Evolutionary conservation across 768 basidiomycete species (phyloP).

Genomic region (Tricholoma sp.): DNA sequence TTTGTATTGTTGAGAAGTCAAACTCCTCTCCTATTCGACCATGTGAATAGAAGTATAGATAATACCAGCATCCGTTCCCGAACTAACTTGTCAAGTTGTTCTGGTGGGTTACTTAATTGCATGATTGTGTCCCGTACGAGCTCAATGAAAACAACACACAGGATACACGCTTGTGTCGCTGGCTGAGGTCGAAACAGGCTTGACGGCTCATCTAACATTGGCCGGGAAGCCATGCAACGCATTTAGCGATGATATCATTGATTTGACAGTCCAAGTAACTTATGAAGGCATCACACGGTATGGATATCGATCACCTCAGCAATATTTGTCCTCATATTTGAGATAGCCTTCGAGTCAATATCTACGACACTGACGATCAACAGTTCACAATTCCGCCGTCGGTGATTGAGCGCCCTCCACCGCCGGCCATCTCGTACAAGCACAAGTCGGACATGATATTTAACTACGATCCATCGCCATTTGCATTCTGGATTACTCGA

Average conservation of each 20-base stretch:
- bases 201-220: slow-evolving; percentile 50
- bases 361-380: slow-evolving; percentile 51
- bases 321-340: background rate
- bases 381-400: slow-evolving; percentile 66
- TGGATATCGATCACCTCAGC: slow-evolving; percentile 5
- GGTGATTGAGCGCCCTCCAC: slow-evolving; percentile 34
- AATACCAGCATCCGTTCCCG: slow-evolving; percentile 9
- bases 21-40: slow-evolving; percentile 1
- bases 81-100: slow-evolving; percentile 6
- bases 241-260: slow-evolving; percentile 53
- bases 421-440: slow-evolving; percentile 28
- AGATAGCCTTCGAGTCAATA: slow-evolving; percentile 59
- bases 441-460: slow-evolving; percentile 60
- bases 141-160: slow-evolving; percentile 13
- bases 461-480: slow-evolving; percentile 58
- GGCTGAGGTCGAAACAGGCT: slow-evolving; percentile 37
- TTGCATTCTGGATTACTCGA: slow-evolving; percentile 79
- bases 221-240: slow-evolving; percentile 57
- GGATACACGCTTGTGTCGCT: slow-evolving; percentile 52
- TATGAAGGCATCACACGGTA: slow-evolving; percentile 56
- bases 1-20: slow-evolving; percentile 8
- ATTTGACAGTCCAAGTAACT: slow-evolving; percentile 60
- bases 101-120: background rate
- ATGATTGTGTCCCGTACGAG: too few species aligned
- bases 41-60: background rate